These are phyloP conservation scores for Tulasnella sp. DNA, from an alignment of 768 basidiomycete species.

Conservation along the genomic window DNA sequence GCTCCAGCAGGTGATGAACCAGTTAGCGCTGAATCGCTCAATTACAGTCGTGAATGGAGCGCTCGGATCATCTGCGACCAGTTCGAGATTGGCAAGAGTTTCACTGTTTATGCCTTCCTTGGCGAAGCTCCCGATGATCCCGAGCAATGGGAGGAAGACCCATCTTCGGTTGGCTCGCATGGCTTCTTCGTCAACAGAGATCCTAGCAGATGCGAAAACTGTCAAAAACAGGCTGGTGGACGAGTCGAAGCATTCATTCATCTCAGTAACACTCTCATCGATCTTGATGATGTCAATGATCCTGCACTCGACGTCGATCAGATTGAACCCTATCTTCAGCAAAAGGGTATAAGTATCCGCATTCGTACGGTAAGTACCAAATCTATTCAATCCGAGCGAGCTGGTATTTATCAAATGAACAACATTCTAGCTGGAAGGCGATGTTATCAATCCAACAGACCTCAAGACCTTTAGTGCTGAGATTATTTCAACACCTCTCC, in stretches of 20 bases:
- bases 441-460: too few species aligned
- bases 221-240: neutral
- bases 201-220: neutral
- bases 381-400: too few species aligned
- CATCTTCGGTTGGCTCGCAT: slow-evolving; percentile 1
- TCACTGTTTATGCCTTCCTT: neutral
- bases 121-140: slow-evolving; percentile 2
- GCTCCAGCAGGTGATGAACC: too few species aligned
- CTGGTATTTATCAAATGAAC: too few species aligned
- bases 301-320: neutral
- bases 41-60: slow-evolving; percentile 9
- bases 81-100: neutral
- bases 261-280: neutral
- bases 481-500: too few species aligned
- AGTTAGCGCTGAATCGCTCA: too few species aligned
- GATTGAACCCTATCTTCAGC: slow-evolving; percentile 12
- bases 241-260: neutral
- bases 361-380: too few species aligned
- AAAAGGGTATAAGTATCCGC: too few species aligned
- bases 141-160: neutral
- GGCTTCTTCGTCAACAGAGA: slow-evolving; percentile 6
- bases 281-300: neutral
- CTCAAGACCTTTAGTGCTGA: too few species aligned
- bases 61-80: slow-evolving; percentile 3
- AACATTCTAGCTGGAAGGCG: too few species aligned